Conservation (phyloP, 345 rosid genomes). For the Eucalyptus rudis region DNA sequence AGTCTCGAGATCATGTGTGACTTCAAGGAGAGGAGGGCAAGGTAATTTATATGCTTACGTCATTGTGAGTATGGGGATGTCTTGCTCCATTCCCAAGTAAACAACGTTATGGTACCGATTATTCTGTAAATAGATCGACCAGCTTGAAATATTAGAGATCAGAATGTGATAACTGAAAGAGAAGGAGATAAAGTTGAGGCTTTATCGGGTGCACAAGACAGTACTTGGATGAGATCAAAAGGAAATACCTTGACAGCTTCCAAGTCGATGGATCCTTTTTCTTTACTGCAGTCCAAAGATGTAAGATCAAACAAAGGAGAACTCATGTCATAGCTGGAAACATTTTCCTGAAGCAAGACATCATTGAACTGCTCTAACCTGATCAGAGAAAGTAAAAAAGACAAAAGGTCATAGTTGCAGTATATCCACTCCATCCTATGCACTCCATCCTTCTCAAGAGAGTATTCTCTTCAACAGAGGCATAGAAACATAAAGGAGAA, state of each 20-base stretch:
- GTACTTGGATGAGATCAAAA: background rate
- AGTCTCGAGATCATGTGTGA: background rate
- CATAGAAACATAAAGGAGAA: background rate
- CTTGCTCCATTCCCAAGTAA: constrained; percentile 52
- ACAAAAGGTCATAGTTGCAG: background rate
- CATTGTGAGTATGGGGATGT: constrained; percentile 67
- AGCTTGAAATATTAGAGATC: background rate
- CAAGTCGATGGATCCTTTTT: constrained; percentile 29
- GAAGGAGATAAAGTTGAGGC: background rate
- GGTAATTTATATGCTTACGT: constrained; percentile 28
- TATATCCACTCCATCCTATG: background rate
- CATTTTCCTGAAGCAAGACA: constrained; percentile 65
- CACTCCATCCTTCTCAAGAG: background rate
- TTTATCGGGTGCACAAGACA: background rate
- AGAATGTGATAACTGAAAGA: background rate
- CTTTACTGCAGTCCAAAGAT: constrained; percentile 19
- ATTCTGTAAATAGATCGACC: constrained; percentile 23
- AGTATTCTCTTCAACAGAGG: background rate
- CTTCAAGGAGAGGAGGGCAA: background rate
- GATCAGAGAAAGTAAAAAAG: background rate
- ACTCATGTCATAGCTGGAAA: constrained; percentile 9
- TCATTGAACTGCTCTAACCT: constrained; percentile 97
- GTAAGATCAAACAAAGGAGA: constrained; percentile 40
- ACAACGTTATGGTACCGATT: constrained; percentile 68
- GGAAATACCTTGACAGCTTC: constrained; percentile 42